Evolutionary conservation across 768 basidiomycete species (phyloP).

Genomic region (Chlorophyllum brunneum): DNA sequence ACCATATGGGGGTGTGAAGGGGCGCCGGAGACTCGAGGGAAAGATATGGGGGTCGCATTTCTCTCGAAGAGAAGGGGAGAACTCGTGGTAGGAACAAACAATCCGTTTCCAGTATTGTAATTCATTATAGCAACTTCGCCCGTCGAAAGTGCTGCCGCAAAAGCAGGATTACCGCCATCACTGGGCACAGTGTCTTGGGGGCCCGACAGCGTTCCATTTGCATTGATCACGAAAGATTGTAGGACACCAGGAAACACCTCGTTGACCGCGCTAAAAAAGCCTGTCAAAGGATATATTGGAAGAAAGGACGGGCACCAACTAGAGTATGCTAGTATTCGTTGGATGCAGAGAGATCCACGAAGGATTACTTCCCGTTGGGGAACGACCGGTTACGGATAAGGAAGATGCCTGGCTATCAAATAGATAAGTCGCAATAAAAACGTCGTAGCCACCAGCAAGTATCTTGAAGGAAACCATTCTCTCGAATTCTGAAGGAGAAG

Average conservation of each 20-base stretch:
- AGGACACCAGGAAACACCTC: constrained; percentile 44
- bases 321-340: constrained; percentile 54
- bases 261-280: constrained; percentile 49
- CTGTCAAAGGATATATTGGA: background rate
- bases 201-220: constrained; percentile 38
- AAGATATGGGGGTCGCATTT: constrained; percentile 42
- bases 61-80: constrained; percentile 30
- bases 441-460: constrained; percentile 61
- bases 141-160: constrained; percentile 44
- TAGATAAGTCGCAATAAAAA: constrained; percentile 59
- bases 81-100: constrained; percentile 44
- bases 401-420: constrained; percentile 30
- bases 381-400: constrained; percentile 35
- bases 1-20: constrained; percentile 68
- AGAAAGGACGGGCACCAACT: constrained; percentile 37
- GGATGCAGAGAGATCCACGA: constrained; percentile 62
- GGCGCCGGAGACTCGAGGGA: constrained; percentile 39
- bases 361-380: constrained; percentile 45
- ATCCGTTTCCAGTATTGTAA: constrained; percentile 52
- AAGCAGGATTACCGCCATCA: constrained; percentile 49
- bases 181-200: constrained; percentile 43
- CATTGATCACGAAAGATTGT: constrained; percentile 52
- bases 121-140: constrained; percentile 59
- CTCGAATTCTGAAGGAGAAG: too few species aligned
- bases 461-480: constrained; percentile 66